phyloP scores from a whole-genome alignment of 768 basidiomycete genomes.

The Kwoniella bestiolae region DNA sequence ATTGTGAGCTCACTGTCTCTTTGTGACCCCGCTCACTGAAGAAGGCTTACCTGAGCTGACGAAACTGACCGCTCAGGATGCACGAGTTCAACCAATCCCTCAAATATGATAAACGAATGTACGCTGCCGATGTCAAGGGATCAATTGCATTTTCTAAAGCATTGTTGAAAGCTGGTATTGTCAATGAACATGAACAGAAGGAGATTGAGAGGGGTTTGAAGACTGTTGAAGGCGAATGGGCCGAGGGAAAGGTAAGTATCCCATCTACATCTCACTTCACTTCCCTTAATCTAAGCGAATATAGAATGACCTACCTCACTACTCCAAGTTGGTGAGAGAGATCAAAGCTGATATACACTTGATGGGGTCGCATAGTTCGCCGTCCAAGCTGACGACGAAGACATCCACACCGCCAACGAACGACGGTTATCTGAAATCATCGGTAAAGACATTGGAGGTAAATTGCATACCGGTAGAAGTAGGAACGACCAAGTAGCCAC shows the following conservation, averaged over 20 bases:
- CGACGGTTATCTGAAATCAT: constrained; percentile 90
- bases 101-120: constrained; percentile 92
- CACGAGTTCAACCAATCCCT: constrained; percentile 97
- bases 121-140: constrained; percentile 84
- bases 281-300: not conserved
- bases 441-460: constrained; percentile 82
- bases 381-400: constrained; percentile 85
- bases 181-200: constrained; percentile 75
- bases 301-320: too few species aligned
- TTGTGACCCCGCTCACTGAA: too few species aligned
- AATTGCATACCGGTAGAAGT: constrained; percentile 94
- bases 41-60: too few species aligned
- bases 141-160: constrained; percentile 96
- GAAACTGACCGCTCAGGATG: too few species aligned
- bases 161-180: constrained; percentile 73
- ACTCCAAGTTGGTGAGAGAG: too few species aligned
- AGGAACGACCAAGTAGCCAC: constrained; percentile 99
- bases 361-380: constrained; percentile 65
- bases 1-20: constrained; percentile 63
- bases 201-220: constrained; percentile 71
- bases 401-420: constrained; percentile 99
- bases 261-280: not conserved
- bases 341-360: not conserved
- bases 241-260: constrained; percentile 69
- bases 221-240: constrained; percentile 82